These are phyloP conservation scores for Agrostemma githago DNA, from an alignment of 148 eudicot species.

Conservation along the genomic window DNA sequence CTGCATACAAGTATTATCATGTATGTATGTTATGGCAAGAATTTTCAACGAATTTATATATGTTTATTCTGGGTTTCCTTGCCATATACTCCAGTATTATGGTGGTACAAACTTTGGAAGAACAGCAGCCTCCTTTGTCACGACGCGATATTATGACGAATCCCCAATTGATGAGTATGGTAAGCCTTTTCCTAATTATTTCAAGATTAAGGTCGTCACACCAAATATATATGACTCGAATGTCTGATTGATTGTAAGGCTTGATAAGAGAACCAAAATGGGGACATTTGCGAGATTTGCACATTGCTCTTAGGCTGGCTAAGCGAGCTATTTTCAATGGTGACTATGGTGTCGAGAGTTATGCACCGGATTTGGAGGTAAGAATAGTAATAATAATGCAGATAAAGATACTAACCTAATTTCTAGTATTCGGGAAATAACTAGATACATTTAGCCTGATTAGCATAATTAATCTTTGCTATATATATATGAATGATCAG, in stretches of 20 bases:
- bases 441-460: neutral
- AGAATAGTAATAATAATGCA: neutral
- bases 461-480: neutral
- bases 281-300: constrained; percentile 77
- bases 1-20: neutral
- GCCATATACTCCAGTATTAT: constrained; percentile 41
- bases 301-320: constrained; percentile 46
- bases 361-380: constrained; percentile 44
- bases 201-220: neutral
- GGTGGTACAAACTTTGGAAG: constrained; percentile 94
- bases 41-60: neutral
- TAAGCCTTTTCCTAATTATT: constrained; percentile 7
- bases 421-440: no score
- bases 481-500: constrained; percentile 26
- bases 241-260: constrained; percentile 32
- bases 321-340: constrained; percentile 63
- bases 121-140: constrained; percentile 62
- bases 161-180: constrained; percentile 95
- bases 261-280: constrained; percentile 71
- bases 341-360: constrained; percentile 11
- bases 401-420: neutral
- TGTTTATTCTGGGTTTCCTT: neutral
- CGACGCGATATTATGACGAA: constrained; percentile 92
- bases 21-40: neutral
- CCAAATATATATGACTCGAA: neutral